phyloP scores from a whole-genome alignment of 225 moss, liverwort and hornwort species.

The Antitrichia curtipendula region DNA sequence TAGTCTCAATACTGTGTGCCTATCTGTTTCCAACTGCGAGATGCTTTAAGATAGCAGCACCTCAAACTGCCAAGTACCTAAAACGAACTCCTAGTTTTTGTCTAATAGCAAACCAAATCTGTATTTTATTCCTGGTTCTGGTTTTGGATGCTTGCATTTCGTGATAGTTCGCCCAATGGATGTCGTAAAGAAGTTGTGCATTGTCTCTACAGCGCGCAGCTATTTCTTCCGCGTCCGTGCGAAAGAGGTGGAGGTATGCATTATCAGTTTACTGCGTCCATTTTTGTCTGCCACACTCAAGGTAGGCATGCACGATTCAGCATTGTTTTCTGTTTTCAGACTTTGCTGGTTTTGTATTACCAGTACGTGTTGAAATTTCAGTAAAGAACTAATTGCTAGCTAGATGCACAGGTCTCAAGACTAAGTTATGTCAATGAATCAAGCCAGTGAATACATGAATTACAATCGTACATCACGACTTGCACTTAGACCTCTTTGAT shows the following conservation, averaged over 20 bases:
- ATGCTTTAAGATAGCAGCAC: not conserved
- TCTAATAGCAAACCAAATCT: not conserved
- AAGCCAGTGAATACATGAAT: not conserved
- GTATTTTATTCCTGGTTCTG: not conserved
- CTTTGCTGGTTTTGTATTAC: not conserved
- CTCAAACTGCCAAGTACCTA: not conserved
- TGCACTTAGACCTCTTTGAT: not conserved
- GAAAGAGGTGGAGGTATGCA: not conserved
- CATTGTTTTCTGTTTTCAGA: not conserved
- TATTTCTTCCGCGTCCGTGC: not conserved
- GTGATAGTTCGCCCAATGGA: not conserved
- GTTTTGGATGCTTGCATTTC: not conserved
- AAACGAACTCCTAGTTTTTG: not conserved
- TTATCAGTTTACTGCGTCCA: not conserved
- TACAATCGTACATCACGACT: not conserved
- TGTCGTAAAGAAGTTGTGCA: not conserved
- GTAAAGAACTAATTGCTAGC: not conserved
- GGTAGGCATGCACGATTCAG: not conserved
- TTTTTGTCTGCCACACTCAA: not conserved
- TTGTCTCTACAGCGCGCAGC: too few relatives aligned
- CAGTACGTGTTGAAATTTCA: not conserved
- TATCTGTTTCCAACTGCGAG: not conserved
- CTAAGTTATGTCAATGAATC: not conserved
- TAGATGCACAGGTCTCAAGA: not conserved
- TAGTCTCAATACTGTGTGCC: not conserved